Evolutionary conservation across 176 grass and related monocot genomes (phyloP), one percentile per base, ranked within the genome.

Genomic region (Tuctoria greenei): DNA sequence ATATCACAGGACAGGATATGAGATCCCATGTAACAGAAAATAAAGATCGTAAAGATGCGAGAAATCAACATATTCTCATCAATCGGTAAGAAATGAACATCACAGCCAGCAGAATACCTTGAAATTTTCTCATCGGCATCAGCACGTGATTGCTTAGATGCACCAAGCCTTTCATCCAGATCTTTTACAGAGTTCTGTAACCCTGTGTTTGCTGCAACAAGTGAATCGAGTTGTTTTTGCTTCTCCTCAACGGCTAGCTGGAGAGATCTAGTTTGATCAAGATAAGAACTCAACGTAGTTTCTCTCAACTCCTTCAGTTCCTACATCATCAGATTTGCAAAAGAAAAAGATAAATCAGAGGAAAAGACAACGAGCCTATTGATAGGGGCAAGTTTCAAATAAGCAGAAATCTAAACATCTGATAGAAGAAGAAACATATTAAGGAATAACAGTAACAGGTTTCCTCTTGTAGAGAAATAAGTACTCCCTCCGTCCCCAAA

Each of bases 71-170:
- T 77, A 42, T 59, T 66, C 16, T 76, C 49, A 70, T 21, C 41
- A 57, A 27, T 44, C 24, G 31, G 34, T n/a, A 73, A 78, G 7
- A 73, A 74, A 17, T 34, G 21, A 1, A 72, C 64, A 17, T 43
- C 57, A 56, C 2, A 26, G 39, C 14, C 54, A 76, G 66, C 61
- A 79, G 1, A 52, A 85, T 88, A 95, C 95, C 87, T 95, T 46
- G 79, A 75, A 90, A 99, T 90, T 84, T 95, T 88, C 81, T 99
- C 92, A 83, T 95, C 89, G 36, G 95, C 84, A 90, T 95, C 89
- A 2, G 79, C 60, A 65, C 89, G 79, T 75, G 92, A 99, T 88
- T 99, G 92, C 80, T 90, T 92, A 39, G 74, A 99, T 74, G 89
- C 82, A 76, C 61, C 71, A 84, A 99, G 85, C 55, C 92, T 99